Evolutionary conservation across 345 rosid species (phyloP).

Genomic region (Carallia pectinifolia): DNA sequence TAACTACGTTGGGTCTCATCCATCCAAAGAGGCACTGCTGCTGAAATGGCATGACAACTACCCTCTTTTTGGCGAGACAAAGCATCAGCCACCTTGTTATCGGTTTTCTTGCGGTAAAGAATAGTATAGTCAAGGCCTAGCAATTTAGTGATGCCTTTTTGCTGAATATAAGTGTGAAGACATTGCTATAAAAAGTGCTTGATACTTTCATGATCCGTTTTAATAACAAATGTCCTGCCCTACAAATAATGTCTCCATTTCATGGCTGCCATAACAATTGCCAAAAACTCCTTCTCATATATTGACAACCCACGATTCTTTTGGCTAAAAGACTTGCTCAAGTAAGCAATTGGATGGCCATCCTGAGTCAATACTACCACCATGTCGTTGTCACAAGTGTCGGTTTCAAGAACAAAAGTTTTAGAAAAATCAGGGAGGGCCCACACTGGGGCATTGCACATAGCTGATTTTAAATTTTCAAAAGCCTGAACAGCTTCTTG

Average conservation of each 20-base stretch:
- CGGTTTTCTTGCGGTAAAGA: rapidly evolving
- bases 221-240: rapidly evolving
- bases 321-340: background rate
- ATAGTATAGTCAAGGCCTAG: background rate
- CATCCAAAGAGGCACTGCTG: too few relatives aligned
- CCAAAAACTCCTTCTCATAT: background rate
- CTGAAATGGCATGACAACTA: too few relatives aligned
- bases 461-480: background rate
- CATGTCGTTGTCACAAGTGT: background rate
- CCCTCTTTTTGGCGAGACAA: background rate
- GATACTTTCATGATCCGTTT: background rate
- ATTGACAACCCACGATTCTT: background rate
- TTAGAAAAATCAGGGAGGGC: background rate
- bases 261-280: background rate
- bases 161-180: background rate
- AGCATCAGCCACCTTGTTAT: background rate
- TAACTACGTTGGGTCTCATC: too few relatives aligned
- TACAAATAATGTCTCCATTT: background rate
- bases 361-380: background rate
- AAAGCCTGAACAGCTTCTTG: background rate
- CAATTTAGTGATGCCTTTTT: background rate
- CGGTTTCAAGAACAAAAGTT: background rate
- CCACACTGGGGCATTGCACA: background rate
- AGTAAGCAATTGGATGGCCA: background rate
- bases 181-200: background rate